Conservation (phyloP, 257 asterid genomes). For the Solanum chmielewskii region DNA sequence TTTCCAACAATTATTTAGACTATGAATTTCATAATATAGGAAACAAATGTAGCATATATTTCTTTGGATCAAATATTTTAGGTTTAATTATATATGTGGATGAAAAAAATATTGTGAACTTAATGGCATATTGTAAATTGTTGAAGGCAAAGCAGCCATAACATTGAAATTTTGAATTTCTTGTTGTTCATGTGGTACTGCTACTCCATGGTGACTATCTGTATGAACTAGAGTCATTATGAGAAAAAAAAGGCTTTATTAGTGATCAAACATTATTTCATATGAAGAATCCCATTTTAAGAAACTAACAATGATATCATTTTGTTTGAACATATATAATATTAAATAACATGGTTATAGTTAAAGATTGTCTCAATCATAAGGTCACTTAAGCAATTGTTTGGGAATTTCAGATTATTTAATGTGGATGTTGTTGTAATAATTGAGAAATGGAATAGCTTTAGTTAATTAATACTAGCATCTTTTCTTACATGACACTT, state of each 20-base stretch:
- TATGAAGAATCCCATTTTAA: not conserved
- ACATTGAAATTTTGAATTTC: not conserved
- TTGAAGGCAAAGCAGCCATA: not conserved
- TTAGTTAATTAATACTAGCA: no score
- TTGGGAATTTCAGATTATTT: no score
- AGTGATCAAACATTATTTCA: not conserved
- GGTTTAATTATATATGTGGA: not conserved
- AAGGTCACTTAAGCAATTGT: no score
- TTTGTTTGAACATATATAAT: not conserved
- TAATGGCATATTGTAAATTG: not conserved
- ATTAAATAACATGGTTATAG: not conserved
- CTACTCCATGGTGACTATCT: no score
- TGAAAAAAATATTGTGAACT: not conserved
- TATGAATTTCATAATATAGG: not conserved
- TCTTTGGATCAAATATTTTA: not conserved
- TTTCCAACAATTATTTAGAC: not conserved
- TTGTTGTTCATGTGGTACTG: not conserved
- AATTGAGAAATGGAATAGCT: no score
- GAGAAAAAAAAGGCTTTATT: not conserved
- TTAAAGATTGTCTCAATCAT: no score
- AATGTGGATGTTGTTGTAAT: no score
- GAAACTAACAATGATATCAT: not conserved
- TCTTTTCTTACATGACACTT: no score
- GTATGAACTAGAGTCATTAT: not conserved
- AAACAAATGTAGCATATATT: not conserved